Evolutionary conservation across 1,139 yeast species (phyloP), one percentile per base, ranked within the genome.

Genomic region (Suhomyces anneliseae): DNA sequence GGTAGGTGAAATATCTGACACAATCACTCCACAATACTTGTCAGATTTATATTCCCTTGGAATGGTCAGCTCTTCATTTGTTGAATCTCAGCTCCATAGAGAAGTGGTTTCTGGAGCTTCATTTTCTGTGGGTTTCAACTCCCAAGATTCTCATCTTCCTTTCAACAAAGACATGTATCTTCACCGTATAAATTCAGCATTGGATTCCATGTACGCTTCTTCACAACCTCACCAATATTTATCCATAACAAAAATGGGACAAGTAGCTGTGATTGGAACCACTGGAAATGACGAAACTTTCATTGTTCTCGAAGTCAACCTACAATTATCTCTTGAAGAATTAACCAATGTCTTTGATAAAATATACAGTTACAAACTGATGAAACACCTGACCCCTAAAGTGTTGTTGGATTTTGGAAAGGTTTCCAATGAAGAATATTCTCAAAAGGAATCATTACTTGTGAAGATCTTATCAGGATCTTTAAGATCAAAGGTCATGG

Each of bases 21-120:
- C 78, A 1, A 62, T 76, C 35, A 67, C 77, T 9, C 79, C 79
- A 2, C 80, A 76, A 45, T 77, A 73, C 58, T 65, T 72, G 40
- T 65, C 75, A 1, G 82, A 78, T 53, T 60, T 76, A 44, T 74
- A 64, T 54, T 59, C 74, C 48, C 52, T 74, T 31, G 76, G 76
- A 0, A 49, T 73, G 36, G 68, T 75, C 3, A 66, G 70, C 42
- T 60, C 74, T 4, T 56, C 68, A 0, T 59, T 70, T 46, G 52
- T 65, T 24, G 81, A 76, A 52, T 73, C 78, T 29, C 81, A 76
- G 55, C 55, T 73, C 34, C 80, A 76, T 54, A 57, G 81, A 42
- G 81, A 76, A 52, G 53, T 75, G 43, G 72, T 66, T 8, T 72
- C 78, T 8, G 80, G 80, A 0, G 58, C 68, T n/a, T 69, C 79